Evolutionary conservation across 2,329 filamentous ascomycete species (phyloP).

Genomic region (Penicillium expansum): DNA sequence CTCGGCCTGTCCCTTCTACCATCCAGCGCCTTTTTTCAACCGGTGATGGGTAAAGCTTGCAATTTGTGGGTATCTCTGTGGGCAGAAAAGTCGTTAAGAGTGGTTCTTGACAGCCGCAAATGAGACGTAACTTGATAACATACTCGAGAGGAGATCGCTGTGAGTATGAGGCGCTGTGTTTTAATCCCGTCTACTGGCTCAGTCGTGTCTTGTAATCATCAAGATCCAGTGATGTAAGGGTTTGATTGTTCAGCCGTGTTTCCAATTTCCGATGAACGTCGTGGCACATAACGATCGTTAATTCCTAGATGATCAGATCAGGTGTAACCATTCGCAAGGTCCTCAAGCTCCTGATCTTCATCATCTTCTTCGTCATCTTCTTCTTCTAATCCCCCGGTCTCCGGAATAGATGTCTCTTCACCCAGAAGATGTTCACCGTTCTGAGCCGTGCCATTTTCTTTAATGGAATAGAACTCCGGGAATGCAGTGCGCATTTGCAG

Average conservation of each 20-base stretch:
- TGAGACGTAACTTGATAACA: not conserved
- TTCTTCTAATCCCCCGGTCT: not conserved
- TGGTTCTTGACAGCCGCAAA: not conserved
- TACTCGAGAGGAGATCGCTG: not conserved
- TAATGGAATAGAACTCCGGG: slow-evolving; percentile 19
- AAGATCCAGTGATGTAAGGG: not conserved
- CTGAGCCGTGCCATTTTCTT: not conserved
- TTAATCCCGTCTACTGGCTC: not conserved
- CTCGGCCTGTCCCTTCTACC: not conserved
- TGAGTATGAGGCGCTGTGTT: not conserved
- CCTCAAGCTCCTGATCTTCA: slow-evolving; percentile 9
- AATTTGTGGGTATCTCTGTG: not conserved
- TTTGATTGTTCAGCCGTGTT: not conserved
- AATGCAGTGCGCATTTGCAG: slow-evolving; percentile 26
- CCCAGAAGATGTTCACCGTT: not conserved
- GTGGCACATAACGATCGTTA: not conserved
- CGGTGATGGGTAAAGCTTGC: not conserved
- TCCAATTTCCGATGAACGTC: not conserved
- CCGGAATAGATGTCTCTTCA: not conserved
- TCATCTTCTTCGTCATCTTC: slow-evolving; percentile 1
- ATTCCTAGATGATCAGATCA: not conserved
- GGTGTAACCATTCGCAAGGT: slow-evolving; percentile 1
- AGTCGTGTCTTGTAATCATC: not conserved
- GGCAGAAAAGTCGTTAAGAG: not conserved
- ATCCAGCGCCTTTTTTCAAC: not conserved